These are phyloP conservation scores for Eucalyptus curtisii DNA, from an alignment of 345 rosid species.

Conservation along the genomic window DNA sequence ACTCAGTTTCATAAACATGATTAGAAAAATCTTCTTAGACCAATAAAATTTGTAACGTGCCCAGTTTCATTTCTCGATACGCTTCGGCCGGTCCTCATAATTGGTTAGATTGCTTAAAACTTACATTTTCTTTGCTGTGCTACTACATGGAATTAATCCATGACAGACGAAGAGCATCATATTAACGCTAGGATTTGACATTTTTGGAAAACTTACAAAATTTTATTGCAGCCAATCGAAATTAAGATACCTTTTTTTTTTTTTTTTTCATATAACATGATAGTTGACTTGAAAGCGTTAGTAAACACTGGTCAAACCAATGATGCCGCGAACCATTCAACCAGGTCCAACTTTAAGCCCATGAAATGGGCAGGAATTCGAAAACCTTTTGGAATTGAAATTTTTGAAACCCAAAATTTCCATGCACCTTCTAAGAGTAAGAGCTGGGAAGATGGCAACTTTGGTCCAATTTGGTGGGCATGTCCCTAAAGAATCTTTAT, in stretches of 20 bases:
- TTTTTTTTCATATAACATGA: too few relatives aligned
- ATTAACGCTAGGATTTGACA: too few relatives aligned
- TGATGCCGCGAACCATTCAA: not conserved
- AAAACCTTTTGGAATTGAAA: too few relatives aligned
- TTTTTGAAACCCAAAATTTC: too few relatives aligned
- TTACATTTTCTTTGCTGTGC: not conserved
- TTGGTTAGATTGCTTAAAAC: not conserved
- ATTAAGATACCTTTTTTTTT: too few relatives aligned
- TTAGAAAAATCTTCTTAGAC: too few relatives aligned
- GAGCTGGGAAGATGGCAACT: not conserved
- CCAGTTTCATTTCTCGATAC: not conserved
- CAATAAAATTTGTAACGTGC: not conserved
- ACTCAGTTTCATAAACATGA: not conserved
- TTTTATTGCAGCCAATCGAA: too few relatives aligned
- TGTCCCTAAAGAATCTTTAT: fast-evolving
- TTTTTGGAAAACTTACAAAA: not conserved
- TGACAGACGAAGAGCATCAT: not conserved
- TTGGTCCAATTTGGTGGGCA: not conserved
- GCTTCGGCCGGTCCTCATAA: fast-evolving
- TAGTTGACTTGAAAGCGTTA: fast-evolving
- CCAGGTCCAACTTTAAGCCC: too few relatives aligned
- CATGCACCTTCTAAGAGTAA: too few relatives aligned
- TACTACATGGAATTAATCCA: not conserved
- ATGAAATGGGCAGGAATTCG: too few relatives aligned
- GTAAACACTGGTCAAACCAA: not conserved